Conservation (phyloP, 2,329 filamentous ascomycete genomes). For the Eutypa lata region DNA sequence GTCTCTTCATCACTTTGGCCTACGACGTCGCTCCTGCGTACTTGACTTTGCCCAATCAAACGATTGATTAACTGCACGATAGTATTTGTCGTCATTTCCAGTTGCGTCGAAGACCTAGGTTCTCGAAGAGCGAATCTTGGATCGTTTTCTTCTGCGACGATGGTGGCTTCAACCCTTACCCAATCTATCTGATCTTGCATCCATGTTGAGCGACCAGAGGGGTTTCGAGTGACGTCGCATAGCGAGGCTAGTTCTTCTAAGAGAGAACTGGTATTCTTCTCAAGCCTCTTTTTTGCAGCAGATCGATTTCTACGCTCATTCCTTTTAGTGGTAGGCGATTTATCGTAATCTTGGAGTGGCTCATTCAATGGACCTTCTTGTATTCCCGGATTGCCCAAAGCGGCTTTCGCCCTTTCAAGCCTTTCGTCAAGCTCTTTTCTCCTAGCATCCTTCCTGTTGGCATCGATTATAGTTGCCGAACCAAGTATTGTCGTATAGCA, state of each 20-base stretch:
- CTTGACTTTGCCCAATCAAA: constrained; percentile 8
- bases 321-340: neutral
- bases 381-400: constrained; percentile 29
- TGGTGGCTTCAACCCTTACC: constrained; percentile 21
- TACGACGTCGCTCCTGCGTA: neutral
- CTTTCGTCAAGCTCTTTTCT: constrained; percentile 59
- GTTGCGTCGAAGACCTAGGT: constrained; percentile 12
- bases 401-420: constrained; percentile 52
- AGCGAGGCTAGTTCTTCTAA: constrained; percentile 20
- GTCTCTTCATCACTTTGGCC: constrained; percentile 5
- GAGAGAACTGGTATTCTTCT: constrained; percentile 3
- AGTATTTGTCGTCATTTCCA: constrained; percentile 12
- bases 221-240: constrained; percentile 13
- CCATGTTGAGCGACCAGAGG: constrained; percentile 14
- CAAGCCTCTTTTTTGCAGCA: neutral
- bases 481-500: constrained; percentile 67
- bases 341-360: neutral
- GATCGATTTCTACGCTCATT: neutral
- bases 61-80: constrained; percentile 17
- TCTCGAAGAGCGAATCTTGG: constrained; percentile 12
- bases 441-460: constrained; percentile 54
- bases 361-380: neutral
- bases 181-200: constrained; percentile 22
- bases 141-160: constrained; percentile 21
- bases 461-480: constrained; percentile 61